Evolutionary conservation across 1,284 basidiomycete genomes (phyloP), one percentile per base, ranked within the genome.

Genomic region (Austropuccinia psidii): DNA sequence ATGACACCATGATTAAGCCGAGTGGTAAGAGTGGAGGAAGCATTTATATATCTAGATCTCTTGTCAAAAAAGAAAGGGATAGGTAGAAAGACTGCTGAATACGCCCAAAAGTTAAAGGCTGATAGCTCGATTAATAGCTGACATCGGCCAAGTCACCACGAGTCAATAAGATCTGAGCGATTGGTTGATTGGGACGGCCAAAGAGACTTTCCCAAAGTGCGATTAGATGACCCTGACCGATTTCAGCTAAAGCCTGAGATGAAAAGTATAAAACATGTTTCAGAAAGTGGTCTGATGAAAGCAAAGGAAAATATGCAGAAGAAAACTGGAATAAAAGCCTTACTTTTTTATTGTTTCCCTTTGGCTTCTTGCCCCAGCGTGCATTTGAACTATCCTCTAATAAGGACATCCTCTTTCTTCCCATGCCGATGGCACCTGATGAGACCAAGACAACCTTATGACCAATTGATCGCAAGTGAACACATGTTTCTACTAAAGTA

Each of bases 191-290:
- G 21, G 98, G 83, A 77, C 94, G 90, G 1, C 90, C 86, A 78
- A 99, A 99, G 52, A 98, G 83, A 79, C 93, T 94, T 80, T 98
- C 96, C 91, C 91, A 99, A 1, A 98, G 83, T 0, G 93, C 93
- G 75, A 98, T 98, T 29, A 99, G 85, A 73, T 94, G 85, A 8
- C 95, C 91, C 83, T 99, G 96, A 0, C 96, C 95, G 64, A 98
- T 92, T 0, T 95, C 95, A 35, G 95, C 95, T 49, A 98, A 83
- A 7, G 95, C 95, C 90, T 37, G 13, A n/a, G n/a, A n/a, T n/a
- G n/a, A n/a, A n/a, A n/a, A n/a, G n/a, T n/a, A n/a, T 17, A 50
- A 55, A 35, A 45, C 43, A 49, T 29, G 76, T n/a, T 27, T 11
- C 41, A 17, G 45, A 67, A 15, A 33, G 13, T 35, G 47, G 54